Base-by-base conservation (phyloP, 306 rosid genomes). In the Prinsepia uniflora region DNA sequence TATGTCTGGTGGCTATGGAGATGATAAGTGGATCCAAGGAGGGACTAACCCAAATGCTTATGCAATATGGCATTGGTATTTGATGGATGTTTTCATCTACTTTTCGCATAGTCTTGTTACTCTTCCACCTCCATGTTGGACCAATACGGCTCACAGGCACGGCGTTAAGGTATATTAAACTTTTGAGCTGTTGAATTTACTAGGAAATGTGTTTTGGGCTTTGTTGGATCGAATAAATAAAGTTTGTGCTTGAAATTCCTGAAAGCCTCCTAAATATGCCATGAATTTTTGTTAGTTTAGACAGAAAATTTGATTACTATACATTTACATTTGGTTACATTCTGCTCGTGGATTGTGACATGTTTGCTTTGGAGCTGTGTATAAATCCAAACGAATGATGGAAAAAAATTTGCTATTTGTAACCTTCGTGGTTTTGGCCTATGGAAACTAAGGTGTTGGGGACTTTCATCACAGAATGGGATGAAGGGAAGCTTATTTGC, bases 51-150 rank as follows among this genome's bases (percentile, higher is more conserved):
- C 86, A 4, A 75, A 87, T 69, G 96, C 99, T n/a, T 94, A 81
- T 83, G 73, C 87, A 1, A 79, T 94, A 42, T 89, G 97, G 92
- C 92, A 94, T 66, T 94, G 99, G 99, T 77, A 87, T 81, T 81
- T 94, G 85, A 91, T 94, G 20, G 97, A 94, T 76, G 75, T 91
- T 14, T 94, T 94, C 70, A 92, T 94, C 17, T 94, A 89, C 76
- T 90, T 94, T 47, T 94, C 99, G 7, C 99, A 94, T 48, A 48
- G 50, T 66, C 85, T 94, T 41, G 95, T 94, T 8, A 69, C 99
- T n/a, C 81, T 94, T 71, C 99, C 99, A 19, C 99, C 97, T 70
- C 90, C 95, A 30, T 84, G 88, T 7, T 94, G 97, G 99, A 86
- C 78, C 12, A 91, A 89, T 73, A 58, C 92, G 0, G 92, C 95